These are phyloP conservation scores for Crithidia mellificae DNA, from an alignment of 208 protist genomes.

Conservation along the genomic window DNA sequence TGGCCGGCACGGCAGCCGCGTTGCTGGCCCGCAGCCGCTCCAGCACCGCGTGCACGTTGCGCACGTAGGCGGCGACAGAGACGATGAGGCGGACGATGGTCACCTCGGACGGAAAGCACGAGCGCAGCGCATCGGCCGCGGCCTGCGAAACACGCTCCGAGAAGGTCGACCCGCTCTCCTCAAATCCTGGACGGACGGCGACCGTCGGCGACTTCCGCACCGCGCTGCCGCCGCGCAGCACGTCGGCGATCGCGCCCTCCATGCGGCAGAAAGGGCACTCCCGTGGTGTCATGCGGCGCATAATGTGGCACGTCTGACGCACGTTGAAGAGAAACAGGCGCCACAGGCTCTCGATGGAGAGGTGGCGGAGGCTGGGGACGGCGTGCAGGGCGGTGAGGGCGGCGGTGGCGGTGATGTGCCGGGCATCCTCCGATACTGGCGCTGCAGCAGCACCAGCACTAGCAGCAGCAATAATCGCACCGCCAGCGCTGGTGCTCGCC, in stretches of 20 bases:
- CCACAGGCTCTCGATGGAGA: slow-evolving; percentile 52
- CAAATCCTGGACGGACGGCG: slow-evolving; percentile 1
- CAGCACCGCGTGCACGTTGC: slow-evolving; percentile 32
- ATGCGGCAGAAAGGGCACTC: slow-evolving; percentile 42
- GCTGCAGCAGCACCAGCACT: neutral
- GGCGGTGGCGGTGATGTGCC: neutral
- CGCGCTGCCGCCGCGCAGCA: slow-evolving; percentile 20
- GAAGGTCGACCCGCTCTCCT: neutral
- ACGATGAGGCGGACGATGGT: slow-evolving; percentile 45
- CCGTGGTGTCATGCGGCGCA: slow-evolving; percentile 33
- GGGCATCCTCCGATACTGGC: neutral
- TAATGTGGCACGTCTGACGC: slow-evolving; percentile 39
- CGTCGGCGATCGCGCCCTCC: slow-evolving; percentile 27
- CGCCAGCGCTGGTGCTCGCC: no score
- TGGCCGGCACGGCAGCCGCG: slow-evolving; percentile 4
- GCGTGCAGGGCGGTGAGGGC: slow-evolving; percentile 20
- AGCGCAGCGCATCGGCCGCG: slow-evolving; percentile 33
- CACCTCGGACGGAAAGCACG: slow-evolving; percentile 29
- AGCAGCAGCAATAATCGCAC: no score
- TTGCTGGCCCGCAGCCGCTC: slow-evolving; percentile 16
- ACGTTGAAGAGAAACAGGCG: slow-evolving; percentile 56
- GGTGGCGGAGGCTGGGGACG: slow-evolving; percentile 50
- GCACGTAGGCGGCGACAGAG: slow-evolving; percentile 40
- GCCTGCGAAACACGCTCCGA: slow-evolving; percentile 27
- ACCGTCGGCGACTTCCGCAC: slow-evolving; percentile 10